A percentile compares a stretch with the other conserved stretches of the same genome.
Evolutionary conservation across 306 rosid genomes (phyloP).

Genomic region (Citrullus amarus): DNA sequence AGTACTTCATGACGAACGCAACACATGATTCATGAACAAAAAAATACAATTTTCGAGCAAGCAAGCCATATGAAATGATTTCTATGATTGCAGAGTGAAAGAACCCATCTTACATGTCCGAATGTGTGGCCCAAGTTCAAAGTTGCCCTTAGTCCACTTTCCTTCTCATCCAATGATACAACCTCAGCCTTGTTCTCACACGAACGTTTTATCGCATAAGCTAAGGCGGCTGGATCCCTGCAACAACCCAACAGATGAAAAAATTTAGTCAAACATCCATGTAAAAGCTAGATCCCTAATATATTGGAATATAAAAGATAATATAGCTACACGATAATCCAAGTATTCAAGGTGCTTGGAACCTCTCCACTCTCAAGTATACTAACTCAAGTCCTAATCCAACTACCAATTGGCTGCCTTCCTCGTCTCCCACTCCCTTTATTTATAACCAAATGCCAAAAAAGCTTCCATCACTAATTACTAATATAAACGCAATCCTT

Average conservation of each 20-base stretch:
- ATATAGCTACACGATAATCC: neutral
- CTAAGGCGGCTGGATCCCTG: constrained; percentile 75
- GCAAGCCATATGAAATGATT: neutral
- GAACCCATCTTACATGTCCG: constrained; percentile 64
- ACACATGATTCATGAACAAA: neutral
- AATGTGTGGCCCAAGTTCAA: constrained; percentile 96
- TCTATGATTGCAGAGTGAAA: neutral
- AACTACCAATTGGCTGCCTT: neutral
- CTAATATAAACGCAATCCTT: neutral
- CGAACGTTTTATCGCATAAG: constrained; percentile 88
- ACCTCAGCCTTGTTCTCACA: constrained; percentile 96
- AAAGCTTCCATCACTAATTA: neutral
- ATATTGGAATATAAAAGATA: no score
- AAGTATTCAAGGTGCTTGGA: neutral
- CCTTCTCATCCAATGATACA: constrained; percentile 89
- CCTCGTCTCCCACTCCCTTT: neutral
- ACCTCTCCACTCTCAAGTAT: neutral
- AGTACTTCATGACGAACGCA: neutral
- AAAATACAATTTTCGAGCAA: neutral
- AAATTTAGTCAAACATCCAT: neutral
- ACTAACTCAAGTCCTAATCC: neutral
- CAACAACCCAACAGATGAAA: constrained; percentile 14
- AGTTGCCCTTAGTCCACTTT: constrained; percentile 91
- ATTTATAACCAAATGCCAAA: neutral
- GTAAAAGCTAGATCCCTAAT: no score